Evolutionary conservation across 441 rosid species (phyloP).

Genomic region (Populus hybrid): DNA sequence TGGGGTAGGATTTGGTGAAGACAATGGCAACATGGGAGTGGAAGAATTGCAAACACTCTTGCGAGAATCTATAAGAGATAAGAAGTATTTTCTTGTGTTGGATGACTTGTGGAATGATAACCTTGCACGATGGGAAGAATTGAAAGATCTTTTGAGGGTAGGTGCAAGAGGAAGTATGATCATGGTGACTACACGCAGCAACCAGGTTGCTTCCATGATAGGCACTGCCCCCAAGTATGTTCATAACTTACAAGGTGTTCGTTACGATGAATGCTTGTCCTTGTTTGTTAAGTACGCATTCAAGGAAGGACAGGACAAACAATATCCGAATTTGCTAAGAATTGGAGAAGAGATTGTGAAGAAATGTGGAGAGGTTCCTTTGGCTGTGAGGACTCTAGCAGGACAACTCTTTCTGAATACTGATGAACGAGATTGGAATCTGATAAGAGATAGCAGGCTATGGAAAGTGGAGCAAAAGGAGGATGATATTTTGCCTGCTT

Average conservation of each 20-base stretch:
- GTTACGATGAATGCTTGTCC: neutral
- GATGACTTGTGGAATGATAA: constrained; percentile 6
- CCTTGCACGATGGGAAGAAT: neutral
- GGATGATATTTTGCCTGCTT: neutral
- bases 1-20: neutral
- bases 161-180: constrained; percentile 7
- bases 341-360: constrained; percentile 4
- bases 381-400: constrained; percentile 9
- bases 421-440: neutral
- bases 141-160: neutral
- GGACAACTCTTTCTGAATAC: neutral
- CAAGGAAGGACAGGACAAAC: neutral
- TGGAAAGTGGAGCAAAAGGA: constrained; percentile 3
- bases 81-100: constrained; percentile 1
- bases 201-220: neutral
- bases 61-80: neutral
- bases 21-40: neutral
- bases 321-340: neutral
- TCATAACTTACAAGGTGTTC: neutral
- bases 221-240: neutral
- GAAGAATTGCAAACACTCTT: neutral
- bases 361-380: constrained; percentile 14
- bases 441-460: neutral
- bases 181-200: neutral
- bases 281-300: neutral